Evolutionary conservation across 1,284 basidiomycete genomes (phyloP), one percentile per base, ranked within the genome.

Genomic region (Cryptococcus sp.): DNA sequence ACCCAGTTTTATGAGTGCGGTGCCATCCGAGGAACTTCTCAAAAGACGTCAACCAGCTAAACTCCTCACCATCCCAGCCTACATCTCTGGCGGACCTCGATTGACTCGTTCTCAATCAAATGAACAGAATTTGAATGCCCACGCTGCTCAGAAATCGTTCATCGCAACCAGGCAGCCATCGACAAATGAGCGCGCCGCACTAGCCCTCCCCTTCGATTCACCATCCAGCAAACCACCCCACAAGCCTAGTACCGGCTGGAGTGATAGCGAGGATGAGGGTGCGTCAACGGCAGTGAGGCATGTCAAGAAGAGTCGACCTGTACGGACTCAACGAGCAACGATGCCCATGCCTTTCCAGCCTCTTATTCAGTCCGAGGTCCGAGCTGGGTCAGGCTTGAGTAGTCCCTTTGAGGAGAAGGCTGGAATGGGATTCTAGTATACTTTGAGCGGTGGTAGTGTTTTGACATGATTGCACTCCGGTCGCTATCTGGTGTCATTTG

Each of bases 361-460:
- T 24, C 34, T 36, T 24, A 34, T 16, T 11, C 28, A 34, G 28
- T 45, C 45, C 18, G 37, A 45, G 23, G 41, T 42, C 3, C 10
- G 46, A 22, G 48, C 10, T 25, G 45, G 41, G 3, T 55, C 49
- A 10, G 60, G 49, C 22, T 50, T 70, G 22, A 46, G 62, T 10
- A 70, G 68, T 54, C 69, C 69, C 1, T 72, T 72, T 47, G 67
- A 69, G 49, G 69, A 71, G 53, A 66, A 63, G 54, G 47, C 42
- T 4, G 59, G 55, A n/a, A 50, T 59, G 24, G 23, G 37, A 7
- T 62, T 64, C 49, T 50, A 25, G n/a, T 5, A 7, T 16, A 28
- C 28, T 11, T 28, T 28, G 28, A n/a, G n/a, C n/a, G n/a, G n/a
- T n/a, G 28, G 28, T 28, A 5, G 28, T 28, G 11, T 5, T 28